Evolutionary conservation across 164 flowering plant genomes (phyloP).

Genomic region (Macadamia tetraphylla): DNA sequence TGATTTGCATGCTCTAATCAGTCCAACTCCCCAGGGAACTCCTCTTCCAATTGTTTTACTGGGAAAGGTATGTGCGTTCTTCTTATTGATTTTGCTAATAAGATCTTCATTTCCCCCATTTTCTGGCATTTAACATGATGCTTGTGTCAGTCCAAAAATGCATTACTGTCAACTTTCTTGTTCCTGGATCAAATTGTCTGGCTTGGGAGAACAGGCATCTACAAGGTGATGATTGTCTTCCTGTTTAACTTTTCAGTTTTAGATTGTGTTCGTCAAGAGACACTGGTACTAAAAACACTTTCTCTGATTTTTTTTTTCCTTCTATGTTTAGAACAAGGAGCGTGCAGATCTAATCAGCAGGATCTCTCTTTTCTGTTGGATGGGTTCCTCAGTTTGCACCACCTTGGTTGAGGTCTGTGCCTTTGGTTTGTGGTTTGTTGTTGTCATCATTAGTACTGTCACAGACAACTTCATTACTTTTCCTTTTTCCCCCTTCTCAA

Average conservation of each 20-base stretch:
- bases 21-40: slow-evolving; percentile 84
- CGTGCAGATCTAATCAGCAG: slow-evolving; percentile 77
- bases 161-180: slow-evolving; percentile 86
- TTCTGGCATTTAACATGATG: not conserved
- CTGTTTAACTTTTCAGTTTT: not conserved
- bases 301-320: not conserved
- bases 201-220: slow-evolving; percentile 92
- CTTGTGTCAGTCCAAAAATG: slow-evolving; percentile 83
- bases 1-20: slow-evolving; percentile 87
- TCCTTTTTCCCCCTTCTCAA: slow-evolving; percentile 21
- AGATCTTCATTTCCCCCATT: not conserved
- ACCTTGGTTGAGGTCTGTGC: slow-evolving; percentile 75
- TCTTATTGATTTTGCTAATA: slow-evolving; percentile 3
- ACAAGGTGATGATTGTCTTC: slow-evolving; percentile 48
- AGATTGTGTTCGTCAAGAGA: not conserved
- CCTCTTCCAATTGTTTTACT: slow-evolving; percentile 84
- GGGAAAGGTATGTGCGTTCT: slow-evolving; percentile 63
- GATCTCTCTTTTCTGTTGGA: slow-evolving; percentile 91
- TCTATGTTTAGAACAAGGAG: slow-evolving; percentile 67
- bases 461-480: not conserved
- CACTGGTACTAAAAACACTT: not conserved
- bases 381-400: slow-evolving; percentile 81
- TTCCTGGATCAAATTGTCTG: slow-evolving; percentile 97
- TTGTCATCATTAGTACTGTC: not conserved
- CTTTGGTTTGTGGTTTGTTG: not conserved